Evolutionary conservation across 306 rosid genomes (phyloP), one percentile per base, ranked within the genome.

Genomic region (Heteromeles arbutifolia): DNA sequence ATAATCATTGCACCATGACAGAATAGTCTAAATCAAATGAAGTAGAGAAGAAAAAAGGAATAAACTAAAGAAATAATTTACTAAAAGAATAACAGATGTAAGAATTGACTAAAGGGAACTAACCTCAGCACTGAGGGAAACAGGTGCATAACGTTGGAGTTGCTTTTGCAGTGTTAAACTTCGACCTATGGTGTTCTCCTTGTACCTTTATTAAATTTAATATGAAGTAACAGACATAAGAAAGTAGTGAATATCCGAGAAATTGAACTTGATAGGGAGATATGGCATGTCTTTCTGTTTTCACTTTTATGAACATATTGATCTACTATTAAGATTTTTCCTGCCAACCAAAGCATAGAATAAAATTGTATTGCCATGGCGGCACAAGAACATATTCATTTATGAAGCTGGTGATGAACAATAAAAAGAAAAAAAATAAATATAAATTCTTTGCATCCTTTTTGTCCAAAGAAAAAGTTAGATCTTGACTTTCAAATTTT

Each of bases 71-170:
- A 41, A 12, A 62, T 39, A 69, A 12, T 52, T 8, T 28, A 25
- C 31, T 13, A 59, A 34, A 67, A 32, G 21, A 29, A 41, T 62
- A 73, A 62, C 17, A 53, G 44, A 54, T 32, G 37, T 22, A 62
- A 28, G 34, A 66, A 79, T 63, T 17, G 54, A 22, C 34, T 44
- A 74, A 79, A 48, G 15, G 25, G 54, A 8, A 54, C 80, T 57
- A 80, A 95, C 98, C 97, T 92, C 97, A 29, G 90, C 87, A 78
- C 76, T 65, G 24, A 95, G 88, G 73, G 91, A 77, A 77, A 89
- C 91, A 72, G 97, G 86, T 79, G 90, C 93, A 89, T 90, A 95
- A 59, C 92, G 90, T 32, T 74, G 80, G 24, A 92, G 88, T 84
- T 95, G 92, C 85, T 90, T 90, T 80, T 92, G 91, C 79, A 95